Evolutionary conservation across 1,284 basidiomycete species (phyloP).

Genomic region (Vanrija humicola): DNA sequence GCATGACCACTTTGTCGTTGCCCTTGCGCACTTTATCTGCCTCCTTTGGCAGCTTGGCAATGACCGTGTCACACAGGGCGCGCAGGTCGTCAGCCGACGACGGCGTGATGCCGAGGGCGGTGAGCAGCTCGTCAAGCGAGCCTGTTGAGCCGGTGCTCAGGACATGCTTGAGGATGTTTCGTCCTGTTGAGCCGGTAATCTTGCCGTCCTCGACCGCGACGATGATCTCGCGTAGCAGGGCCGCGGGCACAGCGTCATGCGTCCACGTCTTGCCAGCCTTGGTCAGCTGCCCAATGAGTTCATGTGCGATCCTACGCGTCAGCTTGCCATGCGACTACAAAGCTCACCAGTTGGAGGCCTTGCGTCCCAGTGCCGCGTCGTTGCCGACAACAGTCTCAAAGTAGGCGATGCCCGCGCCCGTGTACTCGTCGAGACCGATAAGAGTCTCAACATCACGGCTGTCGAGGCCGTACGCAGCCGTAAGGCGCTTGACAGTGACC

Average conservation of each 20-base stretch:
- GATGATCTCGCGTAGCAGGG: conserved; percentile 71
- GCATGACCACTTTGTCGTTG: conserved; percentile 76
- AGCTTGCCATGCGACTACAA: background rate
- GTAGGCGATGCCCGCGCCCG: conserved; percentile 59
- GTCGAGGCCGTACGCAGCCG: conserved; percentile 56
- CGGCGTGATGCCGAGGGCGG: conserved; percentile 24
- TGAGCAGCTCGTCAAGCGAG: conserved; percentile 53
- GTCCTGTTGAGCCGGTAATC: conserved; percentile 60
- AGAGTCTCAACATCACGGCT: conserved; percentile 69
- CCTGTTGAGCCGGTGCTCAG: conserved; percentile 38
- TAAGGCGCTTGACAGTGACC: conserved; percentile 61
- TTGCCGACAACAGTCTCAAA: conserved; percentile 61
- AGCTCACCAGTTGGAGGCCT: conserved; percentile 75
- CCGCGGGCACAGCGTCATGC: conserved; percentile 59
- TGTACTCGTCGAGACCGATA: conserved; percentile 61
- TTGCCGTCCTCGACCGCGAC: conserved; percentile 64
- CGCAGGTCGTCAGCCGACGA: conserved; percentile 47
- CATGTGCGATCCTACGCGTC: conserved; percentile 71
- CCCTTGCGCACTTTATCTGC: conserved; percentile 66
- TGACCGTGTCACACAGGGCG: conserved; percentile 59
- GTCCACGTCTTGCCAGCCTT: conserved; percentile 60
- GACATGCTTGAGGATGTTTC: conserved; percentile 57
- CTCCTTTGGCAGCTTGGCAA: conserved; percentile 66
- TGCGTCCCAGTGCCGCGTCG: conserved; percentile 51
- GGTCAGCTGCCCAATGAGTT: conserved; percentile 71